Evolutionary conservation across 208 protist species (phyloP).

Genomic region (Trypanosoma grayi): DNA sequence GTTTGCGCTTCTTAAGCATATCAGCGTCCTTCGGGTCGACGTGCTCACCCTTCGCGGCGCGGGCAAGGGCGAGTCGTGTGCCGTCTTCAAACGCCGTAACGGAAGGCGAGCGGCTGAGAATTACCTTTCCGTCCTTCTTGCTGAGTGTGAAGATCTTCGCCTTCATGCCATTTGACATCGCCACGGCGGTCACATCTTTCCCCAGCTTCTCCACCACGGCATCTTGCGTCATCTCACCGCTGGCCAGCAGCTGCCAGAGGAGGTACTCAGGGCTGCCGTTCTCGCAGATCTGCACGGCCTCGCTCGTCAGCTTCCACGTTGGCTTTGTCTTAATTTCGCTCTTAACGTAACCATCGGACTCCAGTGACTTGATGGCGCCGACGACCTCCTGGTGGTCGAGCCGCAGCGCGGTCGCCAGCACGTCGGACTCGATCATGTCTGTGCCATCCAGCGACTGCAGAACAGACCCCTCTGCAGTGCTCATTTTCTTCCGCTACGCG

Average conservation of each 20-base stretch:
- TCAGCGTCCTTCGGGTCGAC: conserved; percentile 70
- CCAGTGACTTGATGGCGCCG: conserved; percentile 89
- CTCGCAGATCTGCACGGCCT: conserved; percentile 77
- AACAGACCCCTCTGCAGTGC: conserved; percentile 16
- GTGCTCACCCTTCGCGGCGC: conserved; percentile 24
- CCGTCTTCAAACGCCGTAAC: conserved; percentile 34
- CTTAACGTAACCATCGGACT: conserved; percentile 75
- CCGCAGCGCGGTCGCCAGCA: conserved; percentile 43
- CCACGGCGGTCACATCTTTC: conserved; percentile 63
- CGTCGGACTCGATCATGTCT: conserved; percentile 49
- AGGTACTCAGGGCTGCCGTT: conserved; percentile 90
- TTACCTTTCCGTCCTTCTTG: conserved; percentile 66
- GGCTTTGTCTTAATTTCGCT: conserved; percentile 51
- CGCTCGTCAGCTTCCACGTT: conserved; percentile 69
- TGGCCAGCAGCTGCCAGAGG: conserved; percentile 56
- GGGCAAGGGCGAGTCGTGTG: conserved; percentile 38
- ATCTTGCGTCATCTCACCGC: conserved; percentile 37
- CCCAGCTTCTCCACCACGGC: conserved; percentile 53
- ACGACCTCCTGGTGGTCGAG: conserved; percentile 89
- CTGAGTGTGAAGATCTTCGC: conserved; percentile 87
- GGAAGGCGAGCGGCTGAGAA: conserved; percentile 42
- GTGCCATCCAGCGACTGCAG: conserved; percentile 31
- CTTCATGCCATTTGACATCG: conserved; percentile 93
- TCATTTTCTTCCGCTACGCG: conserved; percentile 13
- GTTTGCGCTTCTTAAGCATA: conserved; percentile 92